Evolutionary conservation across 257 asterid genomes (phyloP).

Genomic region (Solanum paucissectum): DNA sequence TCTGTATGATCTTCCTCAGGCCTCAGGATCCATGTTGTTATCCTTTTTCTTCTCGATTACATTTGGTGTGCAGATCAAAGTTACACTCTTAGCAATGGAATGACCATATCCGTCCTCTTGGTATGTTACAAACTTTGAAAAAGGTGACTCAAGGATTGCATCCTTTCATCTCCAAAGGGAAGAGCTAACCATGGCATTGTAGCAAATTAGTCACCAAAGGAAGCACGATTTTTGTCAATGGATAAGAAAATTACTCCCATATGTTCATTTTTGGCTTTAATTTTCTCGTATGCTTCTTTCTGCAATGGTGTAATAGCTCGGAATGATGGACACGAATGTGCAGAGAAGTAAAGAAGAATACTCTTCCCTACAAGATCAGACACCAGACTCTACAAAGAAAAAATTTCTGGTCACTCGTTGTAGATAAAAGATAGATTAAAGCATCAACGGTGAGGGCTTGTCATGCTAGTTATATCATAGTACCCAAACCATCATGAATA

Average conservation of each 20-base stretch:
- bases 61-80: conserved; percentile 61
- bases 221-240: conserved; percentile 50
- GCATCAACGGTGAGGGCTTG: neutral
- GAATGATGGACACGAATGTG: conserved; percentile 59
- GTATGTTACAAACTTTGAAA: conserved; percentile 36
- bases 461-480: neutral
- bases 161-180: conserved; percentile 53
- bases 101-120: conserved; percentile 46
- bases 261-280: conserved; percentile 29
- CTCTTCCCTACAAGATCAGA: conserved; percentile 62
- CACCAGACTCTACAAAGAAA: conserved; percentile 40
- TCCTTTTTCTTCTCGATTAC: conserved; percentile 31
- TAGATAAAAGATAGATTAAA: neutral
- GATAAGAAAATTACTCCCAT: conserved; percentile 64
- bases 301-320: conserved; percentile 68
- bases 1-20: neutral
- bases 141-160: conserved; percentile 23
- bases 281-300: conserved; percentile 32
- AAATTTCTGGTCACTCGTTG: neutral
- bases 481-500: neutral
- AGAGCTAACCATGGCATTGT: conserved; percentile 81
- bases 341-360: conserved; percentile 64
- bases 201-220: conserved; percentile 58
- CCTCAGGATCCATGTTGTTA: neutral
- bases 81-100: conserved; percentile 50